These are phyloP conservation scores for Plenodomus lindquistii DNA, from an alignment of 2,329 filamentous ascomycete species.

Conservation along the genomic window DNA sequence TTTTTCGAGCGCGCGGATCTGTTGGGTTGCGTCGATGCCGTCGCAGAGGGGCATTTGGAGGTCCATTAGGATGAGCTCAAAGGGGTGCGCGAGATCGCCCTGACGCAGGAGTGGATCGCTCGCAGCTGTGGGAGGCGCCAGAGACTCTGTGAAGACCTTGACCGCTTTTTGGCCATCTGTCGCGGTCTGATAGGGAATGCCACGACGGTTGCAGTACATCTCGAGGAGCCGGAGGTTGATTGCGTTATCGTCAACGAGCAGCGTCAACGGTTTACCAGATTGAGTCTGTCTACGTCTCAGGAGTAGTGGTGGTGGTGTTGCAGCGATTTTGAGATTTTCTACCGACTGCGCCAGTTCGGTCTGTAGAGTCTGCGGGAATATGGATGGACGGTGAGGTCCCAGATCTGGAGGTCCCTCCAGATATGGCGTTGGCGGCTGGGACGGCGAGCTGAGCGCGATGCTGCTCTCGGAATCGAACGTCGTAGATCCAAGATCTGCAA, in stretches of 20 bases:
- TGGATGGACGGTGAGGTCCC: conserved; percentile 3
- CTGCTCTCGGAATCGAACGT: neutral
- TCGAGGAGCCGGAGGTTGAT: conserved; percentile 52
- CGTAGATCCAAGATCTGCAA: conserved; percentile 1
- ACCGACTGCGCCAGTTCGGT: conserved; percentile 15
- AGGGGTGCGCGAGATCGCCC: conserved; percentile 10
- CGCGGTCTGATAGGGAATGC: conserved; percentile 43
- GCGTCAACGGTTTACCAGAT: conserved; percentile 24
- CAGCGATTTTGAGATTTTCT: conserved; percentile 7
- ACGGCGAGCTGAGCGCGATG: conserved; percentile 2
- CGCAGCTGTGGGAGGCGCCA: neutral
- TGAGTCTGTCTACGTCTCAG: neutral
- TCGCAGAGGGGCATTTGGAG: conserved; percentile 48
- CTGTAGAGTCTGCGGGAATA: conserved; percentile 9
- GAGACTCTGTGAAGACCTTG: conserved; percentile 28
- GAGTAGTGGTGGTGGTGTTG: neutral
- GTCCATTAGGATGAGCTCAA: conserved; percentile 48
- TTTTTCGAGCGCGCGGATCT: conserved; percentile 41
- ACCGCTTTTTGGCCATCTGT: conserved; percentile 49
- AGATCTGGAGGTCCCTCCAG: neutral
- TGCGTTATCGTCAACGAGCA: conserved; percentile 53
- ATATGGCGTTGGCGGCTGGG: neutral
- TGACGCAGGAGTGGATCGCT: conserved; percentile 10
- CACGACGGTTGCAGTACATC: conserved; percentile 53
- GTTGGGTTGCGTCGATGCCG: conserved; percentile 40